phyloP scores from a whole-genome alignment of 352 stramenopile species.

The Phytopythium boreale region DNA sequence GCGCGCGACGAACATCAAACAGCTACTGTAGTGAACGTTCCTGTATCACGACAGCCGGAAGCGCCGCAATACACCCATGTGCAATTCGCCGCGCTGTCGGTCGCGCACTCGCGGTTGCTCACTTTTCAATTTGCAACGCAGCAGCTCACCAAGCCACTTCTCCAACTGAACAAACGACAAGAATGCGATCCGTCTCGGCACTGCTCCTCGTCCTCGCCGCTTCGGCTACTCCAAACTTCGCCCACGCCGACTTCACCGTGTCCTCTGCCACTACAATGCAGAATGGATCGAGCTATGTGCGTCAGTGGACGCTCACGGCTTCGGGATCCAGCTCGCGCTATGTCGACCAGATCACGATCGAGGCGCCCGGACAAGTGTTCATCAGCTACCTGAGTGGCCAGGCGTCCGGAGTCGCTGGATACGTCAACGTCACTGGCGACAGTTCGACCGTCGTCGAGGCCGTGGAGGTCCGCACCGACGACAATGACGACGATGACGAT shows the following conservation, averaged over 20 bases:
- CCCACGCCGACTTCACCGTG: slow-evolving; percentile 17
- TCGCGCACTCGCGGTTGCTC: too few species aligned
- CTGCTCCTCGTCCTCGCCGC: slow-evolving; percentile 1
- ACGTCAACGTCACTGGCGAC: slow-evolving; percentile 27
- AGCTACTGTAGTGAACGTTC: too few species aligned
- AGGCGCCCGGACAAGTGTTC: slow-evolving; percentile 22
- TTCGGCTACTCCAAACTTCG: neutral
- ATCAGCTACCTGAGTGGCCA: slow-evolving; percentile 20
- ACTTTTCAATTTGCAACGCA: neutral
- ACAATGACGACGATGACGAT: slow-evolving; percentile 17
- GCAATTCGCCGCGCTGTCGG: neutral
- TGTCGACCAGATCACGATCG: slow-evolving; percentile 23
- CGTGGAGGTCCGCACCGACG: slow-evolving; percentile 19
- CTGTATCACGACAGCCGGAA: too few species aligned
- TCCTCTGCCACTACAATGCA: slow-evolving; percentile 14
- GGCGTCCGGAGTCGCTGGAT: slow-evolving; percentile 18
- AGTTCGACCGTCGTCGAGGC: slow-evolving; percentile 15
- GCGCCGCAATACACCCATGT: neutral
- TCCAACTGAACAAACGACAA: neutral
- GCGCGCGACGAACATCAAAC: neutral
- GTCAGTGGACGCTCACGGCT: slow-evolving; percentile 23
- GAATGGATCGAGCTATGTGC: slow-evolving; percentile 19
- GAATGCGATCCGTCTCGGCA: neutral
- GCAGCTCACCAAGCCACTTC: neutral
- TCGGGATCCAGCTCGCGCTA: slow-evolving; percentile 11